Evolutionary conservation across 129 eudicot genomes (phyloP), one percentile per base, ranked within the genome.

Genomic region (Erigeron canadensis): DNA sequence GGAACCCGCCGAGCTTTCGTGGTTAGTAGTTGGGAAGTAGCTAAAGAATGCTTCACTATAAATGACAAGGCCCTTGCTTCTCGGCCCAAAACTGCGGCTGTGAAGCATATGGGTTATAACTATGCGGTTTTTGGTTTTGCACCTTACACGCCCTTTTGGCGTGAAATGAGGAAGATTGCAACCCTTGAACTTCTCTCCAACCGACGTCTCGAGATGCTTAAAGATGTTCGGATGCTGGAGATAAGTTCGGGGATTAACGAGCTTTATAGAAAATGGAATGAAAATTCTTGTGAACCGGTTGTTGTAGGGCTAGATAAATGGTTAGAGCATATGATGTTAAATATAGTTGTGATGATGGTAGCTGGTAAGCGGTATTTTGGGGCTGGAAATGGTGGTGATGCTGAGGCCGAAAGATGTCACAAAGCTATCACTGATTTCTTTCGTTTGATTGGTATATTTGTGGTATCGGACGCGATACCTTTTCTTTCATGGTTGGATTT

Each of bases 101-200:
- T 58, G 8, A 65, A 81, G 17, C 77, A 68, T 43, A 45, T 81
- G 77, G 74, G 78, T 9, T 81, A 69, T 54, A 75, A 81, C 51
- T 81, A 70, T 22, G 81, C 81, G 3, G 70, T 71, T 16, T 75
- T 81, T 19, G 84, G 81, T 17, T 71, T 76, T 44, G 70, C 69
- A 7, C 81, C 85, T 8, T 81, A 71, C 44, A 71, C 73, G 0
- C 78, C 81, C 7, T 81, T 55, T 47, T 81, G 85, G 85, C 81
- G 81, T 9, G 77, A 72, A 13, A 56, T 81, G 65, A 54, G 85
- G 48, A 81, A 81, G 78, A 65, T 81, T 10, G 69, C 70, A 6
- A 57, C 65, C 1, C 78, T 75, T 37, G 74, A 81, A 10, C 66
- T 81, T 5, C 81, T 81, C 56, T 81, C 81, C 37, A 62, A 42